A percentile compares a stretch with the other conserved stretches of the same genome.
These are phyloP conservation scores for Exophiala lecanii-corni DNA, from an alignment of 2,329 filamentous ascomycete species.

Conservation along the genomic window DNA sequence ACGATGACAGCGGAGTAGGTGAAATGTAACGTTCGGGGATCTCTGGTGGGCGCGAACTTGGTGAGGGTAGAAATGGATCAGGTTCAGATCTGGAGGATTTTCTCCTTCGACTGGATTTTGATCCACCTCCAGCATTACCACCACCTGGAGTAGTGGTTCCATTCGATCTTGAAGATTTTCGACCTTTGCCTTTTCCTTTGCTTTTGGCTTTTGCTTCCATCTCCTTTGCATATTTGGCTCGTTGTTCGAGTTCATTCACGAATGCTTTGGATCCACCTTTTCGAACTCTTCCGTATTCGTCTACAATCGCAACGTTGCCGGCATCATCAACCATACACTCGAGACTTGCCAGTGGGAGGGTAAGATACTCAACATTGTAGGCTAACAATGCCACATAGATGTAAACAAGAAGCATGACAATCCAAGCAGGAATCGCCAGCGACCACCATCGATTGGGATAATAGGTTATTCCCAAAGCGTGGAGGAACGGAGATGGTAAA, in stretches of 20 bases:
- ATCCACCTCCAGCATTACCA: neutral
- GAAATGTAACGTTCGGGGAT: constrained; percentile 2
- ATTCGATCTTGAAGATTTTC: constrained; percentile 8
- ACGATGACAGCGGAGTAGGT: neutral
- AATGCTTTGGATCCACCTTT: constrained; percentile 38
- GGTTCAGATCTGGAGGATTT: neutral
- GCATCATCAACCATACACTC: constrained; percentile 92
- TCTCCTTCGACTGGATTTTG: neutral
- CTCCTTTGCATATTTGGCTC: constrained; percentile 31
- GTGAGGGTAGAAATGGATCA: neutral
- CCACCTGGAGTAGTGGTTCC: neutral
- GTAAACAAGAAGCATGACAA: constrained; percentile 83
- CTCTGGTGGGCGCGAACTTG: neutral
- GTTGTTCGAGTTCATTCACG: constrained; percentile 15
- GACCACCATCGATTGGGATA: constrained; percentile 99
- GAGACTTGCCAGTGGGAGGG: constrained; percentile 69
- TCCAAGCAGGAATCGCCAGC: constrained; percentile 81
- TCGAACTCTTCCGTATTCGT: constrained; percentile 59
- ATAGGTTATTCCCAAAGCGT: constrained; percentile 90
- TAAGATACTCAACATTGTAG: constrained; percentile 88
- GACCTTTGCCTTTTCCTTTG: constrained; percentile 6
- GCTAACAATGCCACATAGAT: constrained; percentile 88
- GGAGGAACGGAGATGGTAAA: constrained; percentile 83
- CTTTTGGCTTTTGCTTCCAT: constrained; percentile 31
- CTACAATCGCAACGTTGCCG: constrained; percentile 77